These are phyloP conservation scores for Aspergillus tamarii DNA, from an alignment of 2,329 filamentous ascomycete genomes.

Conservation along the genomic window DNA sequence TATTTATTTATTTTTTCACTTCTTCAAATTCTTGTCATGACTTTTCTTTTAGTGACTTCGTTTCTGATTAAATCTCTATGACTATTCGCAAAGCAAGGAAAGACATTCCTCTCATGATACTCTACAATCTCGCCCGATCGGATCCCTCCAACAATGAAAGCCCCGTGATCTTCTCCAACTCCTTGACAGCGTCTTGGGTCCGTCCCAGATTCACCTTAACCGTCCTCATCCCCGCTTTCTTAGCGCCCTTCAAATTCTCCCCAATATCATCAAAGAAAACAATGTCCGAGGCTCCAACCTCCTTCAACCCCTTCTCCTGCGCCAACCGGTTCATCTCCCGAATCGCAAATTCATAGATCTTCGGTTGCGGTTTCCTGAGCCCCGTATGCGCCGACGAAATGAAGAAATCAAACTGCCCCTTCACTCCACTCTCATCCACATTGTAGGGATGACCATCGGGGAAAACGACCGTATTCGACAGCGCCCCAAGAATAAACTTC, in stretches of 20 bases:
- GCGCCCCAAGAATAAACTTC: constrained; percentile 73
- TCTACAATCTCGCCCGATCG: constrained; percentile 41
- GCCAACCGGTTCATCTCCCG: constrained; percentile 67
- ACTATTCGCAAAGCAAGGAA: not conserved
- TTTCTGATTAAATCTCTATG: not conserved
- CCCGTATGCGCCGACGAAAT: constrained; percentile 85
- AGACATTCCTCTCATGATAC: not conserved
- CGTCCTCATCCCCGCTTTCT: constrained; percentile 73
- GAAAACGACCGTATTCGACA: constrained; percentile 90
- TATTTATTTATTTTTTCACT: no score
- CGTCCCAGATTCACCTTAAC: constrained; percentile 82
- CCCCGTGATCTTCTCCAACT: constrained; percentile 76
- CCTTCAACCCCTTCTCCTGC: constrained; percentile 56
- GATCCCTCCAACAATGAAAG: constrained; percentile 51
- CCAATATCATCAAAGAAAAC: constrained; percentile 95
- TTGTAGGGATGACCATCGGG: constrained; percentile 73
- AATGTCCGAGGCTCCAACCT: constrained; percentile 67
- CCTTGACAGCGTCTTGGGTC: constrained; percentile 77
- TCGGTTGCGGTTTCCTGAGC: constrained; percentile 81
- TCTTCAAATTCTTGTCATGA: no score
- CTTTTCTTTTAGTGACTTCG: no score
- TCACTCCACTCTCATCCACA: constrained; percentile 62
- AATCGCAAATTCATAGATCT: constrained; percentile 77
- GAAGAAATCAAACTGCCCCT: constrained; percentile 79
- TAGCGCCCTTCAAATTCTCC: constrained; percentile 83